A percentile compares a stretch with the other conserved stretches of the same genome.
These are phyloP conservation scores for Geranium rotundifolium DNA, from an alignment of 345 rosid species.

Conservation along the genomic window DNA sequence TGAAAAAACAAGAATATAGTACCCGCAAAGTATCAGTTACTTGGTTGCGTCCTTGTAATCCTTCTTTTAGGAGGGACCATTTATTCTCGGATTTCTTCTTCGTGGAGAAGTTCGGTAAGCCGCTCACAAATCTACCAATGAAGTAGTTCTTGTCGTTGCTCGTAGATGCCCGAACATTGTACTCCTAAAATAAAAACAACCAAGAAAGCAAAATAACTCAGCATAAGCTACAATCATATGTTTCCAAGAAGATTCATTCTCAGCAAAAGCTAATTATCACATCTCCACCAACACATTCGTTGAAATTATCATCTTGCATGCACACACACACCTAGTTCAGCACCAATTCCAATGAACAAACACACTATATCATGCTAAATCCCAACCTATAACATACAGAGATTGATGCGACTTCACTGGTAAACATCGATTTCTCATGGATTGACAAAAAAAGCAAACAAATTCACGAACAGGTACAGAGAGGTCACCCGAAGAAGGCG, in stretches of 20 bases:
- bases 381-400: background rate
- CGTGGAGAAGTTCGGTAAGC: constrained; percentile 71
- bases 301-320: background rate
- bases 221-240: constrained; percentile 1
- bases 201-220: background rate
- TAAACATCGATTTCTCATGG: background rate
- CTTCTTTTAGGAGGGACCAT: constrained; percentile 85
- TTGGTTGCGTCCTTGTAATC: constrained; percentile 73
- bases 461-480: background rate
- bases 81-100: constrained; percentile 77
- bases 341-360: background rate
- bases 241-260: background rate
- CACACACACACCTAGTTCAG: background rate
- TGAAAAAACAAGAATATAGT: constrained; percentile 5
- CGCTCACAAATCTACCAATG: constrained; percentile 73
- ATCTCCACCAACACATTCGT: background rate
- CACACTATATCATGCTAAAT: background rate
- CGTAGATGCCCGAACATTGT: constrained; percentile 59
- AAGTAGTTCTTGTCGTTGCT: constrained; percentile 69
- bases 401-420: background rate
- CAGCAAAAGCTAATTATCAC: background rate
- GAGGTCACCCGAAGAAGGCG: constrained; percentile 67
- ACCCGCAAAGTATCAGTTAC: constrained; percentile 69
- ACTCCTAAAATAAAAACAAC: constrained; percentile 36
- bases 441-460: background rate